phyloP scores from a whole-genome alignment of 306 rosid genomes.

The Gynostemma pentaphyllum region DNA sequence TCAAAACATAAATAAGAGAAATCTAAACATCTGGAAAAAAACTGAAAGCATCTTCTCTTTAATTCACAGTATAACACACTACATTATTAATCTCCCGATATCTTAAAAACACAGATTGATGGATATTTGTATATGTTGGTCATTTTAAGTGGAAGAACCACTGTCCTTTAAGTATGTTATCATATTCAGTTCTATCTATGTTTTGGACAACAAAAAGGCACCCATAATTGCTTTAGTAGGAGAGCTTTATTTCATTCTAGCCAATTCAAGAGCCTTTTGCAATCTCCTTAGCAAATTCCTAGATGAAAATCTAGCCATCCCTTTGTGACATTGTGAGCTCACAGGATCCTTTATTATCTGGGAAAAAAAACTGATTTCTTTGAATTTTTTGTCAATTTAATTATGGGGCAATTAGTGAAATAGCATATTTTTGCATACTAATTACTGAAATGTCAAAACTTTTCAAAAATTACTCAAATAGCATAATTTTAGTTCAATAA shows the following conservation, averaged over 20 bases:
- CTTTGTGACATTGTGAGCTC: not conserved
- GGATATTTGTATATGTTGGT: not conserved
- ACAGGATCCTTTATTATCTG: not conserved
- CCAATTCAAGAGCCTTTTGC: not conserved
- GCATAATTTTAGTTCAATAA: too few species aligned
- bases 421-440: too few species aligned
- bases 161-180: not conserved
- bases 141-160: slow-evolving; percentile 1
- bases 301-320: not conserved
- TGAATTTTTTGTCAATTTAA: too few species aligned
- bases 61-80: not conserved
- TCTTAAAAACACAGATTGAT: not conserved
- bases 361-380: not conserved
- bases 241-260: not conserved
- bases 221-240: not conserved
- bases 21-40: not conserved
- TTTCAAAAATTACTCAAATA: too few species aligned
- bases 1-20: not conserved
- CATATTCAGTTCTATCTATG: not conserved
- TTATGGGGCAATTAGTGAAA: too few species aligned
- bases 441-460: too few species aligned
- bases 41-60: not conserved
- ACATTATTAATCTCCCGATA: not conserved
- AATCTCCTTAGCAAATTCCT: not conserved
- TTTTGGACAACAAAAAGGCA: not conserved